Evolutionary conservation across 345 rosid species (phyloP).

Genomic region (Eucalyptus pumila): DNA sequence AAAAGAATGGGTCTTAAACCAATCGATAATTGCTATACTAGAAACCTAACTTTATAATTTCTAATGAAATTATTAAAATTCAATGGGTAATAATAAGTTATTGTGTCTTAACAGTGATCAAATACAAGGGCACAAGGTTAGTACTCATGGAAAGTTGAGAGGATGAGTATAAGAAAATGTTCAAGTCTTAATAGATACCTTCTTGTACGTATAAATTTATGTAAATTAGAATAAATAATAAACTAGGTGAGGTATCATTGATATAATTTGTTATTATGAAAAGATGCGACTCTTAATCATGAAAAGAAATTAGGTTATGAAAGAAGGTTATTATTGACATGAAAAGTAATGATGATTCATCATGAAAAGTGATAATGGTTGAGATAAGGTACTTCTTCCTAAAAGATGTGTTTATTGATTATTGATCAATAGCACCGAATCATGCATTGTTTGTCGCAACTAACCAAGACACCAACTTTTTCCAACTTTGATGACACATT

Average conservation of each 20-base stretch:
- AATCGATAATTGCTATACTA: too few species aligned
- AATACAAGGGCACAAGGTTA: not conserved
- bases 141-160: not conserved
- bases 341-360: too few species aligned
- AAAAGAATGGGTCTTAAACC: too few species aligned
- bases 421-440: not conserved
- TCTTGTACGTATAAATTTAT: not conserved
- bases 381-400: not conserved
- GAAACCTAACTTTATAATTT: not conserved
- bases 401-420: too few species aligned
- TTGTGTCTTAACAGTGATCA: not conserved
- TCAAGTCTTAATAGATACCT: too few species aligned
- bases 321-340: too few species aligned
- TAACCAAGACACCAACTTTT: not conserved
- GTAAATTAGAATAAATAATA: not conserved
- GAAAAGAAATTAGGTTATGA: too few species aligned
- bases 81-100: too few species aligned
- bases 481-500: not conserved
- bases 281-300: not conserved
- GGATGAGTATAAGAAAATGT: not conserved
- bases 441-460: not conserved
- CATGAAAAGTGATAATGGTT: not conserved
- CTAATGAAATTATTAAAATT: too few species aligned
- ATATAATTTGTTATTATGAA: too few species aligned
- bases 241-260: not conserved